These are phyloP conservation scores for Medicago truncatula DNA, from an alignment of 306 rosid genomes.

Conservation along the genomic window DNA sequence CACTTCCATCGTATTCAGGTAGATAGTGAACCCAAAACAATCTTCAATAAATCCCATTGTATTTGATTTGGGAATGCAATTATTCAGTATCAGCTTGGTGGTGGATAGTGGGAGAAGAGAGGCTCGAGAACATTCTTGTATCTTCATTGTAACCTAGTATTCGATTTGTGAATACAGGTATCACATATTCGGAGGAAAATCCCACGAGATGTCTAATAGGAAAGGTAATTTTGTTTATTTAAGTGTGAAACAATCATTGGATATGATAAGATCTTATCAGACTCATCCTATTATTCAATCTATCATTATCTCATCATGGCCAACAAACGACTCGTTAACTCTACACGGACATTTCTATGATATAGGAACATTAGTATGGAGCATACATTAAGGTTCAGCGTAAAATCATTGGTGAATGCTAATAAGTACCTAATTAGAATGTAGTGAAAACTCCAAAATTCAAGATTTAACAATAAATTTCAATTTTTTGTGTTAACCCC, in stretches of 20 bases:
- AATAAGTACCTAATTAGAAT: background rate
- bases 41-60: background rate
- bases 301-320: background rate
- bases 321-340: background rate
- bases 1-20: background rate
- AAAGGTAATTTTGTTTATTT: background rate
- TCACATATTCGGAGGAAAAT: background rate
- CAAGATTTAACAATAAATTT: background rate
- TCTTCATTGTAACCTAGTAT: background rate
- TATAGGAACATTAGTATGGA: background rate
- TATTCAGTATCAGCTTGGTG: too few species aligned
- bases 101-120: too few species aligned
- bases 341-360: background rate
- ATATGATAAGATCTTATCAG: background rate
- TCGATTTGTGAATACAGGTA: background rate
- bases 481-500: too few species aligned
- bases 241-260: background rate
- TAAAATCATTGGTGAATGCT: background rate
- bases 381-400: background rate
- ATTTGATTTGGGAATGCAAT: background rate
- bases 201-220: background rate
- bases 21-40: slow-evolving; percentile 4
- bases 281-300: background rate
- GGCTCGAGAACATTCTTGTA: background rate
- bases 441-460: background rate